These are phyloP conservation scores for Ustilago curta DNA, from an alignment of 1,284 basidiomycete genomes.

Conservation along the genomic window DNA sequence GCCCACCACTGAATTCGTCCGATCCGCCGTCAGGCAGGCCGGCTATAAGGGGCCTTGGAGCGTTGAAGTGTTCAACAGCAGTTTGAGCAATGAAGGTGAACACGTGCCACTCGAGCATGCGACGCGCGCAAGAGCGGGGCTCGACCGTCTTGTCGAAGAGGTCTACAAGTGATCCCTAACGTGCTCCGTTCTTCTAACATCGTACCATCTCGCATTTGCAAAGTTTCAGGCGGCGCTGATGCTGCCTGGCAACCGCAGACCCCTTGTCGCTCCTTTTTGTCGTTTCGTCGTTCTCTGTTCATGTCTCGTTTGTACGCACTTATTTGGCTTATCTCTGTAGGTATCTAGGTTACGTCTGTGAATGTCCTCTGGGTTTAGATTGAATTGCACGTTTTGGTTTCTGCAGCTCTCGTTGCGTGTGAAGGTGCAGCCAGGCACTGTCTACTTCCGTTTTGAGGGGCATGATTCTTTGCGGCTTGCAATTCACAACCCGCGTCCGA, in stretches of 20 bases:
- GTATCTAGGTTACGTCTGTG: neutral
- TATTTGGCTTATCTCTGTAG: neutral
- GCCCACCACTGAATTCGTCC: conserved; percentile 66
- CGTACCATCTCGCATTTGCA: no score
- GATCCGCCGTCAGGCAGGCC: conserved; percentile 59
- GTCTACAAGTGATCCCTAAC: conserved; percentile 25
- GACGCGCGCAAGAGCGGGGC: conserved; percentile 48
- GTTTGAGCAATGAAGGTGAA: conserved; percentile 42
- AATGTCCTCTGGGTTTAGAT: neutral
- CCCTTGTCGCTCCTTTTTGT: neutral
- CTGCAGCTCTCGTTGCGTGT: neutral
- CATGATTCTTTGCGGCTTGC: no score
- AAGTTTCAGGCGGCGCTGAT: neutral
- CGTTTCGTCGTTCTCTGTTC: conserved; percentile 1
- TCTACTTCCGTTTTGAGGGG: no score
- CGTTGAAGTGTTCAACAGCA: conserved; percentile 70
- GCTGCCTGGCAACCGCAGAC: conserved; percentile 5
- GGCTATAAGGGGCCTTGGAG: conserved; percentile 69
- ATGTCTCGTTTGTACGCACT: conserved; percentile 4
- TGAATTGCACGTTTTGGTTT: conserved; percentile 14
- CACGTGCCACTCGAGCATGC: conserved; percentile 64
- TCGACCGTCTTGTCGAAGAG: conserved; percentile 42
- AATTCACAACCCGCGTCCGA: neutral
- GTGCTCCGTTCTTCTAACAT: neutral
- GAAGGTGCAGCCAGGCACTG: neutral